These are phyloP conservation scores for Trametes punicea DNA, from an alignment of 768 basidiomycete species.

Conservation along the genomic window DNA sequence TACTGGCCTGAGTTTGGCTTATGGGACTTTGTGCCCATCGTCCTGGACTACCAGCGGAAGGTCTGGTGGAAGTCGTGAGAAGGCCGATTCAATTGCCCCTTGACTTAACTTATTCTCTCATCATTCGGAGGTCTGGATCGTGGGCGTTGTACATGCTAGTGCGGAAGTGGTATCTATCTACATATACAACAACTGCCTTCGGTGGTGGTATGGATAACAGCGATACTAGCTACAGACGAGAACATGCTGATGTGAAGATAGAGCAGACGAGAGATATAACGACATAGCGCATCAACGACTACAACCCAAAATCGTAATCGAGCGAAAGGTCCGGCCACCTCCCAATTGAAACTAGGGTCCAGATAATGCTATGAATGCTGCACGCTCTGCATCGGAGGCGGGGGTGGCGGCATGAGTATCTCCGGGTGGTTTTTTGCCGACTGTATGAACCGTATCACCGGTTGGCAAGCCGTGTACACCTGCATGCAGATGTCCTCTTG, in stretches of 20 bases:
- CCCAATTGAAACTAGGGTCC: neutral
- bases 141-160: neutral
- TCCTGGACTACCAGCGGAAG: conserved; percentile 86
- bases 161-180: neutral
- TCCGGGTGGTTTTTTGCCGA: conserved; percentile 1
- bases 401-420: conserved; percentile 4
- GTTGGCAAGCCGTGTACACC: conserved; percentile 1
- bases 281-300: no score
- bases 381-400: conserved; percentile 11
- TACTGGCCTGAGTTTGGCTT: conserved; percentile 96
- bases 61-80: conserved; percentile 40
- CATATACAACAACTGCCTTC: neutral
- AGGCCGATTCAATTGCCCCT: no score
- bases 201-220: no score
- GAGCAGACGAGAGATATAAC: no score
- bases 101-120: conserved; percentile 11
- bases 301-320: no score
- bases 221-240: neutral
- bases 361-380: neutral
- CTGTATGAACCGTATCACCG: conserved; percentile 2
- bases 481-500: conserved; percentile 8
- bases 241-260: neutral
- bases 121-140: neutral
- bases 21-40: conserved; percentile 79
- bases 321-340: no score